phyloP scores from a whole-genome alignment of 2,329 filamentous ascomycete genomes.

The Aspergillus amoenus region DNA sequence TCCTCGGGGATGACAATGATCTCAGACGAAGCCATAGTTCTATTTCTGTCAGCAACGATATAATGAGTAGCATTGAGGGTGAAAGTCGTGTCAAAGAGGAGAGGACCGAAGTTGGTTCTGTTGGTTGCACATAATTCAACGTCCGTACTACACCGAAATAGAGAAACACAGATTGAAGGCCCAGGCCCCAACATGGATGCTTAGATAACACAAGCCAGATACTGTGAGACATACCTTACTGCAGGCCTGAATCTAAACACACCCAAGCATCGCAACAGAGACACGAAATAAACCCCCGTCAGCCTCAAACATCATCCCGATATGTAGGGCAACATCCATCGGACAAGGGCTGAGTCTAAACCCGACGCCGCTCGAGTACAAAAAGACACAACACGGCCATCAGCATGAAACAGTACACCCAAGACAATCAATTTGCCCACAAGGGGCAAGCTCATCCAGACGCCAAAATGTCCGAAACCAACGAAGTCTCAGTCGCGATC shows the following conservation, averaged over 20 bases:
- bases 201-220: background rate
- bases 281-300: background rate
- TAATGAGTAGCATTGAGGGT: background rate
- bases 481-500: conserved; percentile 24
- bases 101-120: background rate
- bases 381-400: conserved; percentile 6
- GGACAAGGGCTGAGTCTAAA: background rate
- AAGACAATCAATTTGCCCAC: too few species aligned
- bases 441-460: background rate
- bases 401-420: background rate
- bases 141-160: background rate
- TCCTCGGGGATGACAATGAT: conserved; percentile 3
- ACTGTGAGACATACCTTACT: background rate
- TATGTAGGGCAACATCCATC: background rate
- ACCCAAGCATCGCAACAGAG: background rate
- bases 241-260: background rate
- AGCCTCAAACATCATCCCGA: background rate
- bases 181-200: background rate
- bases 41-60: background rate
- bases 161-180: background rate
- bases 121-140: background rate
- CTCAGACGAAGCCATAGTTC: background rate
- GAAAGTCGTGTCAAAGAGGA: background rate
- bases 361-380: background rate
- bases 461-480: background rate